phyloP scores from a whole-genome alignment of 805 yeast genomes.

The Candida gorgasii region DNA sequence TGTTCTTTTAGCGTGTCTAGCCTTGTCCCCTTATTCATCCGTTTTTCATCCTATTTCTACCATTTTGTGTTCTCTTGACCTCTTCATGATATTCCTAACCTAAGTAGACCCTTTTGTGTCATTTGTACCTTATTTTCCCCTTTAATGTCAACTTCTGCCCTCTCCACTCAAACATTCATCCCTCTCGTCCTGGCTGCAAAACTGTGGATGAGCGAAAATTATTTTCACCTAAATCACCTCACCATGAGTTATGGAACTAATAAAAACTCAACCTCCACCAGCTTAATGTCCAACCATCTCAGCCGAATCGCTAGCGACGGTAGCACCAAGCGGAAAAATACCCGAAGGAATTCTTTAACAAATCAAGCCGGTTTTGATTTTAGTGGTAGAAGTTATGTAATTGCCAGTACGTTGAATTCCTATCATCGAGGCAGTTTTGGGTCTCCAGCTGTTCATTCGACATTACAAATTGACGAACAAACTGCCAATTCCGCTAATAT shows the following conservation, averaged over 20 bases:
- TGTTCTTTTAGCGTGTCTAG: too few relatives aligned
- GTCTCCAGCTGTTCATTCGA: constrained; percentile 50
- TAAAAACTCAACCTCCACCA: constrained; percentile 2
- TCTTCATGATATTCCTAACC: too few relatives aligned
- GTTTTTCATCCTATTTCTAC: too few relatives aligned
- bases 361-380: constrained; percentile 31
- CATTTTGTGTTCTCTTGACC: too few relatives aligned
- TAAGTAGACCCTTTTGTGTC: too few relatives aligned
- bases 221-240: too few relatives aligned
- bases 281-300: constrained; percentile 1
- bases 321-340: constrained; percentile 13
- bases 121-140: too few relatives aligned
- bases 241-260: constrained; percentile 6
- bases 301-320: constrained; percentile 1
- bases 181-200: constrained; percentile 5
- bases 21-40: too few relatives aligned
- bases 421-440: constrained; percentile 26
- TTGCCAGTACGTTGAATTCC: constrained; percentile 20
- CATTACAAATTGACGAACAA: constrained; percentile 54
- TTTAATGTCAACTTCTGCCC: too few relatives aligned
- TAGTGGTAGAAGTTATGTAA: constrained; percentile 44
- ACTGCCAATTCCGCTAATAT: constrained; percentile 58
- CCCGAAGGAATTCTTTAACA: constrained; percentile 20
- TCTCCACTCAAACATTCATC: too few relatives aligned
- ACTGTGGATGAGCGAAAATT: constrained; percentile 4